phyloP scores from a whole-genome alignment of 2,329 filamentous ascomycete genomes.

The Kalmusia sp. region DNA sequence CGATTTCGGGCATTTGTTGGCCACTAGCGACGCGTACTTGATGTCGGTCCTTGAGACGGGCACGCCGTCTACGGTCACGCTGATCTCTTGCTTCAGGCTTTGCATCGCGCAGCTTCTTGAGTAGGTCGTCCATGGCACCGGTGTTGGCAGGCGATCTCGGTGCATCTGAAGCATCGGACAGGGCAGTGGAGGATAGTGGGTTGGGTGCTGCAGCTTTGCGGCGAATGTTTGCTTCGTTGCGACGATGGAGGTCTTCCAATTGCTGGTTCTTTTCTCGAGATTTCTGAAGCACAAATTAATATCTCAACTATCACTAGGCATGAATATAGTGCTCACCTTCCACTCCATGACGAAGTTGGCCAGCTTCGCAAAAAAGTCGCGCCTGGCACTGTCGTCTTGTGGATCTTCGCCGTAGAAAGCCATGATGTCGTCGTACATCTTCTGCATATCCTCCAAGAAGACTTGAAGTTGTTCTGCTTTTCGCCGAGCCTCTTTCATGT shows the following conservation, averaged over 20 bases:
- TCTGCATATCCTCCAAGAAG: constrained; percentile 90
- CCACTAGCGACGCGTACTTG: constrained; percentile 89
- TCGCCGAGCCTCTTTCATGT: constrained; percentile 94
- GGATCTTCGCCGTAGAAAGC: constrained; percentile 95
- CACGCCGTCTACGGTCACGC: constrained; percentile 84
- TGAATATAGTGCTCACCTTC: constrained; percentile 69
- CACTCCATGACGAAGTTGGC: constrained; percentile 90
- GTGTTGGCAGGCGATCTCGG: constrained; percentile 70
- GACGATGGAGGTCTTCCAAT: constrained; percentile 80
- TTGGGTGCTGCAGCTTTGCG: constrained; percentile 68
- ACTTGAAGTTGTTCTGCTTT: constrained; percentile 96
- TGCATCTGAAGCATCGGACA: constrained; percentile 52
- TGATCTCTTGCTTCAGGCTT: constrained; percentile 90
- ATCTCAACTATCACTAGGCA: constrained; percentile 3
- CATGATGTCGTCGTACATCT: constrained; percentile 94
- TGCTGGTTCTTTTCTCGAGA: constrained; percentile 89
- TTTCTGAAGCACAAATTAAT: constrained; percentile 61
- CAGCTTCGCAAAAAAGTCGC: constrained; percentile 95
- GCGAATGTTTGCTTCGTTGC: constrained; percentile 91
- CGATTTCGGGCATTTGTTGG: constrained; percentile 80
- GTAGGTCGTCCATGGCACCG: constrained; percentile 92
- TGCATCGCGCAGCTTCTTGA: constrained; percentile 93
- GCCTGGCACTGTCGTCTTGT: constrained; percentile 86
- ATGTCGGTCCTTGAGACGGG: constrained; percentile 87
- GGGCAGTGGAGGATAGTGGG: constrained; percentile 61